phyloP scores from a whole-genome alignment of 176 grass and related monocot genomes.

The Aegilops speltoides region DNA sequence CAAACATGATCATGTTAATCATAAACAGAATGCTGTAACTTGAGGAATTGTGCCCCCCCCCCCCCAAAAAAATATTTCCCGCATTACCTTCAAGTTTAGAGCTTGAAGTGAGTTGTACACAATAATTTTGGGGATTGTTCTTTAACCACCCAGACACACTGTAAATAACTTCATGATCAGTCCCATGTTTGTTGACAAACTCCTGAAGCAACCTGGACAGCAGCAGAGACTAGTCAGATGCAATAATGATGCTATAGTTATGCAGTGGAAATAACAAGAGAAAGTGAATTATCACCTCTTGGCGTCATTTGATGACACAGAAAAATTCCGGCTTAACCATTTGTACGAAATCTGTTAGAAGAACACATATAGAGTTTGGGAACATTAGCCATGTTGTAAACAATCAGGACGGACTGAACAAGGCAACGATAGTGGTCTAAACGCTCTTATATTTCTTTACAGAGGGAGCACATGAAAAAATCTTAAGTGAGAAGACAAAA shows the following conservation, averaged over 20 bases:
- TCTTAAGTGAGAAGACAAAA: neutral
- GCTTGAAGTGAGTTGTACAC: constrained; percentile 80
- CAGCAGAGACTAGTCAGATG: neutral
- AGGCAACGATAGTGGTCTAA: neutral
- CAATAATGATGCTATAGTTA: neutral
- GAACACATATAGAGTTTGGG: neutral
- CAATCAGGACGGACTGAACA: neutral
- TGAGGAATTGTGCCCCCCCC: neutral
- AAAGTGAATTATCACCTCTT: constrained; percentile 57
- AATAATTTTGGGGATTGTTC: constrained; percentile 56
- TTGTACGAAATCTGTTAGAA: constrained; percentile 92
- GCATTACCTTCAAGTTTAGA: constrained; percentile 78
- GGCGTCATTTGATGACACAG: constrained; percentile 83
- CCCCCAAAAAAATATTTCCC: neutral
- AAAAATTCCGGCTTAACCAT: constrained; percentile 97
- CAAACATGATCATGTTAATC: neutral
- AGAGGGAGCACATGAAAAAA: neutral
- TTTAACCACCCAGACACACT: constrained; percentile 90
- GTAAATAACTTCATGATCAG: constrained; percentile 76
- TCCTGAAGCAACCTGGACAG: constrained; percentile 77
- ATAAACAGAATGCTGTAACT: neutral
- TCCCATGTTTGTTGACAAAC: constrained; percentile 58
- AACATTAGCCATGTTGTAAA: neutral
- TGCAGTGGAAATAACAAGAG: neutral
- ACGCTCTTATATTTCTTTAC: no score